A percentile compares a stretch with the other conserved stretches of the same genome.
These are phyloP conservation scores for Adansonia gregorii DNA, from an alignment of 441 rosid genomes.

Conservation along the genomic window DNA sequence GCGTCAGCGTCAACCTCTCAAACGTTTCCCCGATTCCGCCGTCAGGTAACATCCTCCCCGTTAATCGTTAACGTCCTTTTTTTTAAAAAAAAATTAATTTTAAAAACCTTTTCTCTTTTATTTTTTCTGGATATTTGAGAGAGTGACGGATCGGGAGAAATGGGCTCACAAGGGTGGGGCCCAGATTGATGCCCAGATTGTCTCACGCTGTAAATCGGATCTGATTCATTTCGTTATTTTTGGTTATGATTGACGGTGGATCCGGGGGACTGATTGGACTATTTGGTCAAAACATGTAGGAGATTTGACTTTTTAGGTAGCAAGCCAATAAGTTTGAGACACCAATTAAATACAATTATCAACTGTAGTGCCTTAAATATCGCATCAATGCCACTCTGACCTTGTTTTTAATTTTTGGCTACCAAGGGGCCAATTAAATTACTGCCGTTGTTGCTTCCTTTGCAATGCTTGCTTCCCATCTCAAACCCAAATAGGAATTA, in stretches of 20 bases:
- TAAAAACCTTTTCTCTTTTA: background rate
- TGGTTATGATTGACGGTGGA: slow-evolving; percentile 21
- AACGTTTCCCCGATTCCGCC: slow-evolving; percentile 87
- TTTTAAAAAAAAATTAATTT: background rate
- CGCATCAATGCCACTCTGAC: background rate
- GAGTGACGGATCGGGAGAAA: slow-evolving; percentile 41
- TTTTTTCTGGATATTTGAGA: slow-evolving; percentile 33
- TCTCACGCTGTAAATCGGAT: slow-evolving; percentile 25
- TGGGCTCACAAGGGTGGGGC: slow-evolving; percentile 42
- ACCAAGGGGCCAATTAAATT: slow-evolving; percentile 3
- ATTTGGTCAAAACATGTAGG: background rate
- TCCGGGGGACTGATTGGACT: background rate
- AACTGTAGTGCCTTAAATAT: slow-evolving; percentile 9
- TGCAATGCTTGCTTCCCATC: background rate
- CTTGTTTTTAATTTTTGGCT: background rate
- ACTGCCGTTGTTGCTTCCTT: background rate
- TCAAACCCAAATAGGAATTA: no score
- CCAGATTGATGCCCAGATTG: slow-evolving; percentile 25
- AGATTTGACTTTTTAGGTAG: slow-evolving; percentile 4
- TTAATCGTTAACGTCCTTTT: slow-evolving; percentile 21
- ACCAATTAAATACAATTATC: background rate
- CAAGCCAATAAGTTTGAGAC: slow-evolving; percentile 12
- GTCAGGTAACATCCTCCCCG: slow-evolving; percentile 63
- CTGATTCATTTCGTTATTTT: slow-evolving; percentile 23
- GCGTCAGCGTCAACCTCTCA: slow-evolving; percentile 78